Base-by-base conservation (phyloP, 1,284 basidiomycete genomes). In the Naganishia sp. region DNA sequence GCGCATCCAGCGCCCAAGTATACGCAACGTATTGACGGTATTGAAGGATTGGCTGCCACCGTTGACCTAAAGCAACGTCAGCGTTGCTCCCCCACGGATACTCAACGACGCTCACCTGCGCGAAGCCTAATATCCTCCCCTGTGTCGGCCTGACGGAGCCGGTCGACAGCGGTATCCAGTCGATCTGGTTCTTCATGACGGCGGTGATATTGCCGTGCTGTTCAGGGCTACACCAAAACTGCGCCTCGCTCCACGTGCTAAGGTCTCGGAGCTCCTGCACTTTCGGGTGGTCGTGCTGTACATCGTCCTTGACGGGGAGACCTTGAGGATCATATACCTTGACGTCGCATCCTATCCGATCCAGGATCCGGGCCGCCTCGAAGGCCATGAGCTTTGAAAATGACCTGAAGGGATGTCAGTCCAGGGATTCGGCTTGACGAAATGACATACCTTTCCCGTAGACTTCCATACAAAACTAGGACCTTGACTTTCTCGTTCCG, bases 31-130 rank as follows among this genome's bases (percentile, higher is more conserved):
- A 66, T 79, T 79, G 63, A 80, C 78, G 0, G 77, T 75, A 68
- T 80, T 80, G 73, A 80, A 80, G 0, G 73, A 75, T 50, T 80
- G 79, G 18, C 72, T 75, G 2, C 78, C 79, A 15, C 79, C 79
- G 60, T 79, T 80, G 45, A 79, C 75, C 68, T 77, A 70, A n/a
- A 28, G 10, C 15, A 25, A 44, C 21, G 23, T 46, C 45, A 46
- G n/a, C 11, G 21, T 9, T 25, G 48, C 21, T 1, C 6, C 6
- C 6, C 45, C 55, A 31, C 5, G 23, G n/a, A 10, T 39, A 13
- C 13, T 39, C 13, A 23, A 33, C 10, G 23, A 15, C 15, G 36
- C 59, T 2, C 54, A 66, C 67, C 45, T 75, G 74, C 2, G 71
- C 71, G 18, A 79, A 70, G 2, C 72, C 78, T 3, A 78, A 63